phyloP scores from a whole-genome alignment of 306 rosid genomes.

The Medicago lupulina region DNA sequence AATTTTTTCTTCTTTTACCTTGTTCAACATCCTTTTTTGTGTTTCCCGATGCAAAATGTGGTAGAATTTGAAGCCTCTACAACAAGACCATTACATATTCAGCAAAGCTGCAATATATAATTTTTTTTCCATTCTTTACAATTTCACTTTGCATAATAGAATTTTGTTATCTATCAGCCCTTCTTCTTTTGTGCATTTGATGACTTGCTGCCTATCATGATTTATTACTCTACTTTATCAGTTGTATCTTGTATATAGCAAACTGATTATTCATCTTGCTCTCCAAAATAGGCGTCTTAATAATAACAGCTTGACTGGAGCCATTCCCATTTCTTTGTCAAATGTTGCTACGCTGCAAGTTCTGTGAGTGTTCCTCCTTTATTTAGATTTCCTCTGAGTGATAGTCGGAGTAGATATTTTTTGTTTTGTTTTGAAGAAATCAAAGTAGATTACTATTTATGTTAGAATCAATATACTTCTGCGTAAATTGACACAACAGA shows the following conservation, averaged over 20 bases:
- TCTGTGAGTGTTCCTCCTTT: conserved; percentile 70
- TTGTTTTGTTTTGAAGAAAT: not conserved
- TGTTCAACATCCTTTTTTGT: conserved; percentile 1
- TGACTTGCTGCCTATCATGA: conserved; percentile 28
- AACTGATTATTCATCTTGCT: conserved; percentile 10
- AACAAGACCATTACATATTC: conserved; percentile 57
- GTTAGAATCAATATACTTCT: conserved; percentile 20
- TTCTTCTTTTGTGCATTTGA: conserved; percentile 20
- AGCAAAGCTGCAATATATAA: conserved; percentile 10
- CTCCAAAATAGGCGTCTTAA: conserved; percentile 85
- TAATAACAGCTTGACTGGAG: conserved; percentile 79
- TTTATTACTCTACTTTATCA: conserved; percentile 29
- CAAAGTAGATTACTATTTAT: conserved; percentile 4
- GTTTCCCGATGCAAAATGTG: conserved; percentile 22
- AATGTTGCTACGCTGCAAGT: conserved; percentile 68
- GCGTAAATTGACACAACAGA: conserved; percentile 42
- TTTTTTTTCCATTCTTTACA: conserved; percentile 6
- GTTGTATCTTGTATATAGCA: too few relatives aligned
- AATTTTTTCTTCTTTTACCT: not conserved
- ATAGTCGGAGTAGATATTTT: too few relatives aligned
- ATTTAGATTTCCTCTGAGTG: conserved; percentile 28
- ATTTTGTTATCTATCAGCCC: not conserved
- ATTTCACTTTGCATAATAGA: conserved; percentile 8
- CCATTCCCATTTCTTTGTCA: conserved; percentile 70
- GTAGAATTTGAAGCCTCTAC: conserved; percentile 26